Evolutionary conservation across 2,329 filamentous ascomycete species (phyloP), one percentile per base, ranked within the genome.

Genomic region (Epichloe gansuensis): DNA sequence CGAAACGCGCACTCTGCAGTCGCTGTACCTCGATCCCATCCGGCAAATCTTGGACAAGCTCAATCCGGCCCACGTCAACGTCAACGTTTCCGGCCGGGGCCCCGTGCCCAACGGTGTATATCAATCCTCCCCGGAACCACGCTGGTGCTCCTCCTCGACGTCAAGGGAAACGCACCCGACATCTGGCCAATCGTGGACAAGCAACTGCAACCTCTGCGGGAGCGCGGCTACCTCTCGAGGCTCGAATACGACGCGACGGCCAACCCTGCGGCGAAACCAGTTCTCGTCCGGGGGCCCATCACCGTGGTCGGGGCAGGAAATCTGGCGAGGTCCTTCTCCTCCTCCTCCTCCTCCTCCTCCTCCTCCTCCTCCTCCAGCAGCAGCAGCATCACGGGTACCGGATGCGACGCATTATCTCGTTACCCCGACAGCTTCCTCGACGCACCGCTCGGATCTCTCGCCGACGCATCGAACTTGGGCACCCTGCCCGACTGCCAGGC

Each of bases 301-400:
- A 88, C 83, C 0, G 75, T 88, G 1, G 81, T 88, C 2, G 82
- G 78, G 0, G 86, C 83, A 0, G 85, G 85, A 7, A 78, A 78
- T 42, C 58, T 63, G 5, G 51, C 28, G 37, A 56, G 46, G 6
- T 52, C 54, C 25, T 25, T 1, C 23, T 31, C 28, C 17, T 21
- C 17, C 17, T 17, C 17, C 17, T 17, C 17, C 17, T 17, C 17
- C 17, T 17, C 17, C 17, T 17, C 17, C 17, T 17, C 17, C 17
- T 17, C 17, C 17, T 21, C 17, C 17, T 21, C 17, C 17, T 21
- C 17, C 17, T 21, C 17, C 17, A 21, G 17, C 17, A 21, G 17
- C 17, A 21, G 17, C 1, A 53, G 52, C 38, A 31, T 55, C 46
- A 50, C 45, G 2, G 50, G 53, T 37, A 23, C 38, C 4, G 53